Evolutionary conservation across 2,329 filamentous ascomycete genomes (phyloP), one percentile per base, ranked within the genome.

Genomic region (Scytalidium sp.): DNA sequence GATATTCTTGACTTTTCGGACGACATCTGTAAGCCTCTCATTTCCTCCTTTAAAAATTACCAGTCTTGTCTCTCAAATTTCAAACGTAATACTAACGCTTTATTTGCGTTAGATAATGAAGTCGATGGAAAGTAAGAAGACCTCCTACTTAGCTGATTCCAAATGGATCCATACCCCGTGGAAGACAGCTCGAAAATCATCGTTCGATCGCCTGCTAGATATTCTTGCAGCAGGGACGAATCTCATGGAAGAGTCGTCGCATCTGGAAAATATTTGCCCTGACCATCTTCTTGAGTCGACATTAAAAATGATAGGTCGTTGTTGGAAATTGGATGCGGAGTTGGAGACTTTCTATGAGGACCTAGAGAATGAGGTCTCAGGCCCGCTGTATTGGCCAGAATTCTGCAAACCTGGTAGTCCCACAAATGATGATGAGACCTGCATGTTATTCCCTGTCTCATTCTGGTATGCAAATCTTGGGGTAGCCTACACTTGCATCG

Each of bases 131-230:
- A 47, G 52, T 13, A 55, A 60, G 19, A 40, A 54, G 19, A 50
- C 57, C 8, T 65, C 50, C 3, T 67, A 63, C 44, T 45, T 70
- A 8, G 54, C 62, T 22, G 52, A 62, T 3, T 46, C 58, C n/a
- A 45, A 47, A 17, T 70, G 68, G 68, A 59, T 60, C 19, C 51
- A 60, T 3, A 47, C 54, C 2, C 67, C 68, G 4, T 70, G 61
- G 60, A 56, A 47, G 40, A 47, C 47, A 6, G 49, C 44, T 21
- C 49, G 56, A 2, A 70, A 70, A 49, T 49, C 56, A 1, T 45
- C 53, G 4, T 47, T 55, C 13, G 63, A 67, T 23, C 52, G 56
- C 11, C 51, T 70, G 3, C 57, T 63, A 6, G 68, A 70, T 43
- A 57, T 64, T 19, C 52, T 69, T 44, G 56, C 58, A 3, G 46